Base-by-base conservation (phyloP, 345 rosid species). In the Jatropha curcas region DNA sequence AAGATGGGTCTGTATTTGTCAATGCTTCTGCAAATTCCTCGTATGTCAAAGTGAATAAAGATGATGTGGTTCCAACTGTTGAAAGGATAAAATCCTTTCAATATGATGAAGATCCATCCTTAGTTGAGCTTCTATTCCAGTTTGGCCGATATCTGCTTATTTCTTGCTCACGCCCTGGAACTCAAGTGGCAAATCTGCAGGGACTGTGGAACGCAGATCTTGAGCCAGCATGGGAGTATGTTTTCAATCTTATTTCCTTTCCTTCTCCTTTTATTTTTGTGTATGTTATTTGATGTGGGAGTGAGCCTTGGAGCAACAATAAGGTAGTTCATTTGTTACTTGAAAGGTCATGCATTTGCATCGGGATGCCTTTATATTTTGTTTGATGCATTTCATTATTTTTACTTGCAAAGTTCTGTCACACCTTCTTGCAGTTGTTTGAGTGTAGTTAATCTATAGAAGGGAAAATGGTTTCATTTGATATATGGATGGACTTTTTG, bases 131-230 rank as follows among this genome's bases (percentile, higher is more conserved):
- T 62, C 74, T 95, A 0, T 91, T 95, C 82, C 99, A 95, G 35
- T 95, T 83, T 73, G 96, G 96, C 65, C 79, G 97, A 22, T 92
- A 95, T 84, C 79, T 95, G 83, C 93, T 91, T 67, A 91, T 95
- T 74, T 91, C 99, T 76, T 87, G 88, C 71, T 95, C 99, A 34
- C 84, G 92, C 71, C 97, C 96, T 4, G 96, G 97, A 82, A 91
- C 94, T 46, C 99, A 88, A 70, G 94, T 89, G 74, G 91, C 99
- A 59, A 95, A 95, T 77, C 83, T 92, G 77, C 98, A 92, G 71
- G 99, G 99, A 43, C 80, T 92, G 77, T 95, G 98, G 99, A 95
- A 95, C 84, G 80, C 79, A 67, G 94, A 92, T 81, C 77, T 90
- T 71, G 80, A 83, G 65, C 99, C 97, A 31, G 75, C 65, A 53